A percentile compares a stretch with the other conserved stretches of the same genome.
These are phyloP conservation scores for Pascua guehoae DNA, from an alignment of 1,284 basidiomycete genomes.

Conservation along the genomic window DNA sequence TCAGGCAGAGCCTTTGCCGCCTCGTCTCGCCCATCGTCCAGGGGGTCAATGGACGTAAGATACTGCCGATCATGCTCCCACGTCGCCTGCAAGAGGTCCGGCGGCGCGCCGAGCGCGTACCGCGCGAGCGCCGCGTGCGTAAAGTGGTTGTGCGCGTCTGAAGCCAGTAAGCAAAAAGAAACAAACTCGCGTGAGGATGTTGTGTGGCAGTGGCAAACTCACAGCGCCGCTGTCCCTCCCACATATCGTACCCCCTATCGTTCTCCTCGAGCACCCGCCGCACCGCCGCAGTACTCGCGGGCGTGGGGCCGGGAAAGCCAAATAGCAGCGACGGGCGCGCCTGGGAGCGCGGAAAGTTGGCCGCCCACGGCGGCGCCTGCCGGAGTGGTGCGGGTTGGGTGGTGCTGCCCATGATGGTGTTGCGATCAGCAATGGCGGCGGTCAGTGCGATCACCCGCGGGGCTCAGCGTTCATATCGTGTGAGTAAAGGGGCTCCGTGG, in stretches of 20 bases:
- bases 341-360: slow-evolving; percentile 32
- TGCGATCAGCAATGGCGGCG: too few species aligned
- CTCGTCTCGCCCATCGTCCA: slow-evolving; percentile 37
- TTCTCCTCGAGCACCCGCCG: slow-evolving; percentile 59
- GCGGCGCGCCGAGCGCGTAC: slow-evolving; percentile 62
- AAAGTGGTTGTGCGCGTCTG: slow-evolving; percentile 60
- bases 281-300: slow-evolving; percentile 52
- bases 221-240: slow-evolving; percentile 42
- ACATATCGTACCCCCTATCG: slow-evolving; percentile 59
- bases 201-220: slow-evolving; percentile 11
- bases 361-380: slow-evolving; percentile 5
- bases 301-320: slow-evolving; percentile 54
- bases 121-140: slow-evolving; percentile 54
- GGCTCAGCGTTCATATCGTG: too few species aligned
- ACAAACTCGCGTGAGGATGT: too few species aligned
- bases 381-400: neutral
- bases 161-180: neutral
- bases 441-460: too few species aligned
- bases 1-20: slow-evolving; percentile 22
- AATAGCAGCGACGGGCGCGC: slow-evolving; percentile 28
- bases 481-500: too few species aligned
- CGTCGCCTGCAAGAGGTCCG: slow-evolving; percentile 54
- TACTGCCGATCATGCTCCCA: slow-evolving; percentile 30
- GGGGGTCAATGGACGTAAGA: slow-evolving; percentile 54
- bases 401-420: too few species aligned